Evolutionary conservation across 306 rosid species (phyloP).

Genomic region (Inga leiocalycina): DNA sequence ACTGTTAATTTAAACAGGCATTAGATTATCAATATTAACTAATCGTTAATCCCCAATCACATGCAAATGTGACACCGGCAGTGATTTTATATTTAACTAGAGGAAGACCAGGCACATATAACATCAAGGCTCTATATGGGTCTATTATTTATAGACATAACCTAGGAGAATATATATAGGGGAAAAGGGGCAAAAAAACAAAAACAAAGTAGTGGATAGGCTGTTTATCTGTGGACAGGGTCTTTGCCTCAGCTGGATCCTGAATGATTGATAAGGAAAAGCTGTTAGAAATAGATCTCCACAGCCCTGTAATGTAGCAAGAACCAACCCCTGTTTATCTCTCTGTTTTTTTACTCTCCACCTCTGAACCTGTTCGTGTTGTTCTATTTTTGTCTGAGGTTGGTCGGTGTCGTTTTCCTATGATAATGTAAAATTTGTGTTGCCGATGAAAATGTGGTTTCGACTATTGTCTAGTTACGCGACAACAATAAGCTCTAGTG

Average conservation of each 20-base stretch:
- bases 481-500: neutral
- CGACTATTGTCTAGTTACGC: neutral
- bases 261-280: slow-evolving; percentile 30
- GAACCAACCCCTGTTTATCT: neutral
- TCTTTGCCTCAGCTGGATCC: neutral
- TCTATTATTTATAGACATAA: neutral
- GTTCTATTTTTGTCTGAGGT: neutral
- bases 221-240: slow-evolving; percentile 4
- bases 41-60: neutral
- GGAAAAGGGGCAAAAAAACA: neutral
- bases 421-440: neutral
- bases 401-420: neutral
- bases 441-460: neutral
- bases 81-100: neutral
- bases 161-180: neutral
- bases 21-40: neutral
- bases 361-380: neutral
- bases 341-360: neutral
- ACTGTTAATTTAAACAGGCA: too few species aligned
- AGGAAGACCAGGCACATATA: neutral
- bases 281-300: slow-evolving; percentile 29
- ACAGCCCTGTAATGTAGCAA: neutral
- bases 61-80: neutral
- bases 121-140: neutral
- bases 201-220: neutral